Conservation (phyloP, 495 filamentous ascomycete species). For the Tuber melanosporum region DNA sequence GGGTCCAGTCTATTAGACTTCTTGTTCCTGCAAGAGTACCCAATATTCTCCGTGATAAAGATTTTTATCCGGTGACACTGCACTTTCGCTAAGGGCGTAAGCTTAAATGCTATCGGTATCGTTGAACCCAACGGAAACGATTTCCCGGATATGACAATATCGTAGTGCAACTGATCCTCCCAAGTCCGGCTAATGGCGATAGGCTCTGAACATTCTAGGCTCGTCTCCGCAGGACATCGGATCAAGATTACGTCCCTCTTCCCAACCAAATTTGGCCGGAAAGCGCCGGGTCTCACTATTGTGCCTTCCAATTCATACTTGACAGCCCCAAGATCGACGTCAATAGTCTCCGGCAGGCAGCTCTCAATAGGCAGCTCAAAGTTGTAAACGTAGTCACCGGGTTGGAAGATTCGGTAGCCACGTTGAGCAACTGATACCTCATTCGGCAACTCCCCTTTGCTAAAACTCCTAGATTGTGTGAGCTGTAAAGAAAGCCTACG, state of each 20-base stretch:
- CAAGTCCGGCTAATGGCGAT: conserved; percentile 95
- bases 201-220: conserved; percentile 86
- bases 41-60: conserved; percentile 85
- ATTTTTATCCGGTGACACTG: conserved; percentile 96
- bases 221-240: conserved; percentile 81
- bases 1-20: conserved; percentile 81
- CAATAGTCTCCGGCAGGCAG: conserved; percentile 83
- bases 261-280: conserved; percentile 82
- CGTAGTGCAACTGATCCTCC: conserved; percentile 98
- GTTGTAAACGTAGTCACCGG: conserved; percentile 87
- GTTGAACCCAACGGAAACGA: conserved; percentile 89
- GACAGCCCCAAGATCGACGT: conserved; percentile 80
- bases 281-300: conserved; percentile 84
- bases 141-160: conserved; percentile 98
- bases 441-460: conserved; percentile 61
- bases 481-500: conserved; percentile 66
- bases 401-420: conserved; percentile 81
- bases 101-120: conserved; percentile 94
- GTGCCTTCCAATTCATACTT: conserved; percentile 82
- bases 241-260: conserved; percentile 79
- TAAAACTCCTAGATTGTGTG: conserved; percentile 78
- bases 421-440: conserved; percentile 62
- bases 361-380: conserved; percentile 94
- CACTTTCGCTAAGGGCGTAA: conserved; percentile 92
- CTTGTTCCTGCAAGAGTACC: conserved; percentile 85